Conservation (phyloP, 2,329 filamentous ascomycete genomes). For the Penicillium verrucosum region DNA sequence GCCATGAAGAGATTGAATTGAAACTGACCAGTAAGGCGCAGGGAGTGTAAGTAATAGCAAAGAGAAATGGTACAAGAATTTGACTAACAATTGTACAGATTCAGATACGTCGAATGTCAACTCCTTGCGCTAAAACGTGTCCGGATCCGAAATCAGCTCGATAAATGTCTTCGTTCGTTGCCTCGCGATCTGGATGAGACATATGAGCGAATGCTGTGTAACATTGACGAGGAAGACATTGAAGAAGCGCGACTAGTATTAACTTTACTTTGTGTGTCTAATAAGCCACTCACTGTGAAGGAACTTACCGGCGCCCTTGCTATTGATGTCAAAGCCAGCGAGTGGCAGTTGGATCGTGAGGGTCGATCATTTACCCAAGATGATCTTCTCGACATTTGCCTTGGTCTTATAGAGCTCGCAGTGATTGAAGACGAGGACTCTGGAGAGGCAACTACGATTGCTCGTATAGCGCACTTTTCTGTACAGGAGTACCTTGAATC, state of each 20-base stretch:
- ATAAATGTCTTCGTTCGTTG: conserved; percentile 23
- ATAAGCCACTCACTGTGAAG: conserved; percentile 18
- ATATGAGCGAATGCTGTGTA: conserved; percentile 30
- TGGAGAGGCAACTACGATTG: background rate
- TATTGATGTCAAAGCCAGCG: conserved; percentile 12
- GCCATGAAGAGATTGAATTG: conserved; percentile 11
- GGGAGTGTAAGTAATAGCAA: conserved; percentile 8
- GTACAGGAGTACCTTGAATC: conserved; percentile 34
- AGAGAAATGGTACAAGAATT: background rate
- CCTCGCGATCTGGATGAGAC: conserved; percentile 29
- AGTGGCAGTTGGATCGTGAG: conserved; percentile 9
- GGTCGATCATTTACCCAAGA: conserved; percentile 15
- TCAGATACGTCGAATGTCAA: conserved; percentile 32
- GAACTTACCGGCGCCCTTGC: conserved; percentile 27
- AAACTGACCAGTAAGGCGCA: conserved; percentile 1
- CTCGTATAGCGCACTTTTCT: conserved; percentile 33
- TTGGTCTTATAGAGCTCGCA: conserved; percentile 21
- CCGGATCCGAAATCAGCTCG: conserved; percentile 20
- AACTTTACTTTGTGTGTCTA: conserved; percentile 25
- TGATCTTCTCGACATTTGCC: conserved; percentile 23
- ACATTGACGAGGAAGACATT: conserved; percentile 14
- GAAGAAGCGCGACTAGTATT: conserved; percentile 26
- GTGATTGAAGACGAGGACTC: too few relatives aligned
- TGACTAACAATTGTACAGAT: conserved; percentile 19
- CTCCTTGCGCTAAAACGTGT: conserved; percentile 12